Percentiles rank a stretch among this genome's conserved stretches.
Conservation (phyloP, 495 filamentous ascomycete genomes). For the Penicillium cosmopolitanum region DNA sequence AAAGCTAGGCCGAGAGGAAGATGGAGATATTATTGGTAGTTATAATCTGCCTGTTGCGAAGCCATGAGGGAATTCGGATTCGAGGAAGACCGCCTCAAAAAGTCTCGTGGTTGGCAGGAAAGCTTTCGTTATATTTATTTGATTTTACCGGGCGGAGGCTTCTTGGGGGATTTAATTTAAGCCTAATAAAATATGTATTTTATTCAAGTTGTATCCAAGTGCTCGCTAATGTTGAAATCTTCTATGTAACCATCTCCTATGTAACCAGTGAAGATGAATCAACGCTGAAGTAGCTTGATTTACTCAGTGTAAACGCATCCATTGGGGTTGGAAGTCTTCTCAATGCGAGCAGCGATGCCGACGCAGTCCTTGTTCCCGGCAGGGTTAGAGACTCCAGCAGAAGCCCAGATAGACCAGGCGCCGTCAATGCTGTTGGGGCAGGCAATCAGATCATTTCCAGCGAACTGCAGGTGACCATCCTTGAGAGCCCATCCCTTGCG, state of each 20-base stretch:
- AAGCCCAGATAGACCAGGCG: constrained; percentile 53
- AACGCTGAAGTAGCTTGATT: constrained; percentile 18
- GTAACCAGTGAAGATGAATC: not conserved
- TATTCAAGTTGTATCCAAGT: not conserved
- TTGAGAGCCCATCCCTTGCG: constrained; percentile 48
- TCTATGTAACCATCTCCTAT: not conserved
- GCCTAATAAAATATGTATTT: not conserved
- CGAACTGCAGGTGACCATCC: constrained; percentile 46
- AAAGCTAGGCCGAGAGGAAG: constrained; percentile 16
- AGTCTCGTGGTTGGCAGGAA: not conserved
- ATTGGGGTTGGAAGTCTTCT: constrained; percentile 31
- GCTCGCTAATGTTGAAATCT: not conserved
- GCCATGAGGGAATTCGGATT: constrained; percentile 5
- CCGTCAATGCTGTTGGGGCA: constrained; percentile 54
- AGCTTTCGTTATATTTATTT: too few relatives aligned
- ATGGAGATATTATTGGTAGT: constrained; percentile 25
- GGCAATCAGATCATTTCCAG: constrained; percentile 46
- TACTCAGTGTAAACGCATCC: constrained; percentile 65
- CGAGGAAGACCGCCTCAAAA: not conserved
- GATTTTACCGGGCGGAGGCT: too few relatives aligned
- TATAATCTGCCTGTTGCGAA: constrained; percentile 17
- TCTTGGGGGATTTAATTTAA: too few relatives aligned
- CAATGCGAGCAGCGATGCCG: constrained; percentile 41
- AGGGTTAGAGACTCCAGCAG: constrained; percentile 45
- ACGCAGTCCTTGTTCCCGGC: constrained; percentile 49